Conservation (phyloP, 768 basidiomycete species). For the Amanita molliuscula region DNA sequence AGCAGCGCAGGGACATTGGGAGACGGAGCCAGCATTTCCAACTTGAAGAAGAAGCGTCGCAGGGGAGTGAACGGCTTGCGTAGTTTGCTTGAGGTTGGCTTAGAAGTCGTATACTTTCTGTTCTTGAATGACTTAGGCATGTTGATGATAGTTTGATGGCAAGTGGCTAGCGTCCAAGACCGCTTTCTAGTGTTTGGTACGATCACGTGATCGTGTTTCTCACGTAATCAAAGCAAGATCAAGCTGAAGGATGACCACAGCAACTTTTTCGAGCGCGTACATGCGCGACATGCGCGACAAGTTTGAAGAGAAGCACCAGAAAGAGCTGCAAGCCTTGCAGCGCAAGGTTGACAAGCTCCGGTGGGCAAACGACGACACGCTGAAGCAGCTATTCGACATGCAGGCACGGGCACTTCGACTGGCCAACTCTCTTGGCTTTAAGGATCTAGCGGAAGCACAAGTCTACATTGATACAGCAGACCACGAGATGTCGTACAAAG, state of each 20-base stretch:
- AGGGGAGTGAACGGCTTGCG: constrained; percentile 22
- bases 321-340: constrained; percentile 21
- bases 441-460: constrained; percentile 31
- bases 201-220: constrained; percentile 4
- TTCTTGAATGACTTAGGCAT: constrained; percentile 5
- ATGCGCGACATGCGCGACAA: constrained; percentile 29
- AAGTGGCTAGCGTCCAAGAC: constrained; percentile 20
- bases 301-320: constrained; percentile 23
- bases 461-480: constrained; percentile 27
- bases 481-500: constrained; percentile 21
- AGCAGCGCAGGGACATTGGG: constrained; percentile 8
- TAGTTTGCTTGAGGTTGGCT: neutral
- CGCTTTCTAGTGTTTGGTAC: too few species aligned
- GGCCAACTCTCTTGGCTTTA: constrained; percentile 33
- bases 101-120: neutral
- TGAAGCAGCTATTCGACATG: constrained; percentile 28
- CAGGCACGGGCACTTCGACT: constrained; percentile 26
- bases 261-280: constrained; percentile 20
- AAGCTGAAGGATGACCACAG: constrained; percentile 6
- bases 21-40: constrained; percentile 21
- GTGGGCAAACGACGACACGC: constrained; percentile 22
- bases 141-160: neutral
- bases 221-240: neutral
- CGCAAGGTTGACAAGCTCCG: constrained; percentile 21
- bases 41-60: constrained; percentile 31